Evolutionary conservation across 2,329 filamentous ascomycete genomes (phyloP), one percentile per base, ranked within the genome.

Genomic region (Pseudocercospora pini-densiflorae): DNA sequence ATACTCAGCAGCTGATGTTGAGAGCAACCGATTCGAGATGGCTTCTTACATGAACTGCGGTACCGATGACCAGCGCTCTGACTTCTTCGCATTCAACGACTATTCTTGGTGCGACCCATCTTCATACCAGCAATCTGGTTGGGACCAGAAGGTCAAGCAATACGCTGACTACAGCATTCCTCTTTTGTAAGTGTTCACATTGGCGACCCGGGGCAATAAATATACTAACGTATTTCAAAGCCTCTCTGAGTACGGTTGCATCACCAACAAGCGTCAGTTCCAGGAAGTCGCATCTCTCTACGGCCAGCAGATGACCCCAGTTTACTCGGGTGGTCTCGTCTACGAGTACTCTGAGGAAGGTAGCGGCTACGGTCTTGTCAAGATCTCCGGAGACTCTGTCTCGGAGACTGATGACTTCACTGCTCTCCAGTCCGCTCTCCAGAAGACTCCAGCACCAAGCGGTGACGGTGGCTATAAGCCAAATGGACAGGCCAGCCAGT

Each of bases 41-140:
- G 93, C 94, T 57, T 77, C 89, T 62, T 97, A 96, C 86, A 93
- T 97, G 89, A 97, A 97, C 87, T 97, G 94, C 77, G 94, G 94
- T 68, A 83, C 87, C 62, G 92, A 94, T 58, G 90, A 94, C 70
- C 88, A 90, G 82, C 90, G 94, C 73, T 92, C 90, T 74, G 93
- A 97, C 81, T 94, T 94, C 83, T 94, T 93, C 76, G 91, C 90
- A 67, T 93, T 94, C 82, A 95, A 95, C 82, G 92, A 94, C 81
- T 94, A 94, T 82, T 94, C 92, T 2, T 94, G 90, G 90, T 94
- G 92, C 80, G 89, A 88, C 75, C 85, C 90, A 70, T 89, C 89
- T 55, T 84, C 88, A 72, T 94, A 91, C 82, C 78, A 80, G 55
- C 83, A 81, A 54, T 90, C 93, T 47, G 93, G 92, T 72, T 97